phyloP scores from a whole-genome alignment of 345 rosid species.

The Gossypioides kirkii region DNA sequence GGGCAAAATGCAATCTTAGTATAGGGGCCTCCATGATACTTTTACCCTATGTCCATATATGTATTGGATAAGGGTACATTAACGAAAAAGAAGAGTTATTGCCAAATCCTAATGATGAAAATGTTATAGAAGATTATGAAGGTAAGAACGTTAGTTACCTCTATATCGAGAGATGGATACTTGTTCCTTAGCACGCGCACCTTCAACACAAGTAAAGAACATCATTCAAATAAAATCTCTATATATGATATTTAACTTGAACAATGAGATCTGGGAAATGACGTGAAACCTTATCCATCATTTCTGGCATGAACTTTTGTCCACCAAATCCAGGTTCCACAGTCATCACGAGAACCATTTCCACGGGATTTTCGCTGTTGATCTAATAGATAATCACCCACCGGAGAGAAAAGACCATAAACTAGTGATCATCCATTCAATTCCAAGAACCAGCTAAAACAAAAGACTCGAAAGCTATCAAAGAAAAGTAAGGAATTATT shows the following conservation, averaged over 20 bases:
- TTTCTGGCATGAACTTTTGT: conserved; percentile 82
- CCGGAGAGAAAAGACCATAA: background rate
- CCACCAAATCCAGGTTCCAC: conserved; percentile 89
- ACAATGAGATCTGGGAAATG: background rate
- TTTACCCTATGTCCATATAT: background rate
- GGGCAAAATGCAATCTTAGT: too few relatives aligned
- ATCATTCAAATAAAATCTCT: background rate
- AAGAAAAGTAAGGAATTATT: conserved; percentile 10
- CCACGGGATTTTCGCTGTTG: conserved; percentile 69
- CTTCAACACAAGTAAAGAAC: conserved; percentile 23
- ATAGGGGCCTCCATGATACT: too few relatives aligned
- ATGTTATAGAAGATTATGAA: background rate
- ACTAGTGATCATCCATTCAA: background rate
- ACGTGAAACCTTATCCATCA: conserved; percentile 69
- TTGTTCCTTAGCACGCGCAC: conserved; percentile 57
- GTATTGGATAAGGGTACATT: background rate
- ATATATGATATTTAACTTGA: background rate
- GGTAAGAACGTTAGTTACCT: conserved; percentile 36
- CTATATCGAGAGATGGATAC: conserved; percentile 77
- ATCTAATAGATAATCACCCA: conserved; percentile 33
- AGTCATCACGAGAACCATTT: conserved; percentile 95
- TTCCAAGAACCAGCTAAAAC: background rate
- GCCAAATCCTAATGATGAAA: background rate
- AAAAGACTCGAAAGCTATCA: background rate
- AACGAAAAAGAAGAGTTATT: background rate